Percentiles rank a stretch among this genome's conserved stretches.
These are phyloP conservation scores for Talaromyces sp. DNA, from an alignment of 2,329 filamentous ascomycete genomes.

Conservation along the genomic window DNA sequence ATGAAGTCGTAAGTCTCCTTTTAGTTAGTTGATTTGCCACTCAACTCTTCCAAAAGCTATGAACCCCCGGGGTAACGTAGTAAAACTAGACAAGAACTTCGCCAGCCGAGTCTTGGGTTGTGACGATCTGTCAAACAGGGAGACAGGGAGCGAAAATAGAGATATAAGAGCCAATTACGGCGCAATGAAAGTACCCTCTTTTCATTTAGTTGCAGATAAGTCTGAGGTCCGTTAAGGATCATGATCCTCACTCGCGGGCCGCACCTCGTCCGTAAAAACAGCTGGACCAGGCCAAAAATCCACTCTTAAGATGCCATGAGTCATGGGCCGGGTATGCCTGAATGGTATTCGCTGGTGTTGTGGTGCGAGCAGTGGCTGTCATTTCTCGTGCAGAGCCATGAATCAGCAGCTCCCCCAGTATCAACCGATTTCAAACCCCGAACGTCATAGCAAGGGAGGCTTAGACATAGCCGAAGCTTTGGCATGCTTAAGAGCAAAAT, in stretches of 20 bases:
- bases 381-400: background rate
- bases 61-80: background rate
- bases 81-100: background rate
- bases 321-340: background rate
- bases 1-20: background rate
- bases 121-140: background rate
- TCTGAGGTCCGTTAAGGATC: background rate
- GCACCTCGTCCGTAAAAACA: background rate
- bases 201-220: background rate
- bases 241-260: background rate
- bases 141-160: background rate
- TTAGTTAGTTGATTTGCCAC: background rate
- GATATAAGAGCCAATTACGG: background rate
- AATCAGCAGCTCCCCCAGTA: background rate
- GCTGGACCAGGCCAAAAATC: background rate
- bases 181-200: background rate
- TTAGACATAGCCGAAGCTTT: background rate
- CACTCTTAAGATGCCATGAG: background rate
- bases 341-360: background rate
- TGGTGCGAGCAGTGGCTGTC: background rate
- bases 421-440: background rate
- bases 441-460: background rate
- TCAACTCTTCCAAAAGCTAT: background rate
- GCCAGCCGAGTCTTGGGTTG: background rate
- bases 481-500: background rate